These are phyloP conservation scores for Penicillium sp. DNA, from an alignment of 2,329 filamentous ascomycete genomes.

Conservation along the genomic window DNA sequence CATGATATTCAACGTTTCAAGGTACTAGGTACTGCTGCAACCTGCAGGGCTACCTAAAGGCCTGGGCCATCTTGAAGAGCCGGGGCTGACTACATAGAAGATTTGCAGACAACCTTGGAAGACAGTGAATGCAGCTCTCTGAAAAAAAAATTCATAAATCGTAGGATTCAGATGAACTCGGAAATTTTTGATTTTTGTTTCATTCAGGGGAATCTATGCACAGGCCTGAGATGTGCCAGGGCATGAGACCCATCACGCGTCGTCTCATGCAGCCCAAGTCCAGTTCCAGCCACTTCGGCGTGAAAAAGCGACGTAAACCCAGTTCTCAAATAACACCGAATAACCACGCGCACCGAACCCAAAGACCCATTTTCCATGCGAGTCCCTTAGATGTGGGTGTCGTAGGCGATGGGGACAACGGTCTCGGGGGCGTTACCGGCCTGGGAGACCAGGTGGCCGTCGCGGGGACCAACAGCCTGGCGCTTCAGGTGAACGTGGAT, in stretches of 20 bases:
- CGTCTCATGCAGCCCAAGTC: constrained; percentile 40
- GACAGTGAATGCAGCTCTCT: not conserved
- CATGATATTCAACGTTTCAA: too few relatives aligned
- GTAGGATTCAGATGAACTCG: constrained; percentile 22
- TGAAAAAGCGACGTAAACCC: constrained; percentile 33
- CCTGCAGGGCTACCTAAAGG: too few relatives aligned
- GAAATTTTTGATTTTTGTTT: constrained; percentile 42
- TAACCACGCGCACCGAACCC: constrained; percentile 36
- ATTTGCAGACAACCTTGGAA: not conserved
- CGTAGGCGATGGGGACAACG: constrained; percentile 88
- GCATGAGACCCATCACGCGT: constrained; percentile 41
- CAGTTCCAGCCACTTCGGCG: constrained; percentile 24
- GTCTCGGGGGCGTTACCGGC: constrained; percentile 88
- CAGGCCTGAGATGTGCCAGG: constrained; percentile 39
- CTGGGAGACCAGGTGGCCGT: constrained; percentile 74
- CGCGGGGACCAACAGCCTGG: constrained; percentile 75
- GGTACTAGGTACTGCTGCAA: too few relatives aligned
- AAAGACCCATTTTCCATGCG: constrained; percentile 22
- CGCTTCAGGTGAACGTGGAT: constrained; percentile 90
- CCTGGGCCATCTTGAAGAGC: too few relatives aligned
- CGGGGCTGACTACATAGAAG: not conserved
- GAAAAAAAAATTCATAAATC: not conserved
- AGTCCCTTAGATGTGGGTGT: constrained; percentile 87
- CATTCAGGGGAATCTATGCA: constrained; percentile 48
- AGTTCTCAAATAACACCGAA: constrained; percentile 37